These are phyloP conservation scores for Hypoxylon sp. DNA, from an alignment of 2,329 filamentous ascomycete genomes.

Conservation along the genomic window DNA sequence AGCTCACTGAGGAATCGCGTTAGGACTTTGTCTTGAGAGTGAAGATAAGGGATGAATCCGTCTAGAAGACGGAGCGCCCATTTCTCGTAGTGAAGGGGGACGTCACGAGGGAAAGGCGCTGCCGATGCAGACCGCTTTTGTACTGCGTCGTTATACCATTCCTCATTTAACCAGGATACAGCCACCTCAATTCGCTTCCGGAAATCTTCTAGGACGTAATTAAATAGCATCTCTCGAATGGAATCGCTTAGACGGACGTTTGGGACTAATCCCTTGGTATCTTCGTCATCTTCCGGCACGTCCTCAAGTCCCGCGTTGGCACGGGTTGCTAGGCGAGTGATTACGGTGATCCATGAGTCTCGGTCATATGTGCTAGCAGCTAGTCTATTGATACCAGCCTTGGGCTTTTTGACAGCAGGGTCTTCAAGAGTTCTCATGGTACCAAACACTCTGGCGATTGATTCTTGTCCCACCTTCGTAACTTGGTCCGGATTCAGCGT, in stretches of 20 bases:
- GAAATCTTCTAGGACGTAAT: constrained; percentile 93
- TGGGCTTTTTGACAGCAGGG: constrained; percentile 70
- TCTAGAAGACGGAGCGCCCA: constrained; percentile 88
- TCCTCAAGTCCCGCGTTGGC: constrained; percentile 79
- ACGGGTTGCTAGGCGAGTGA: constrained; percentile 87
- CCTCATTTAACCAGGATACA: constrained; percentile 94
- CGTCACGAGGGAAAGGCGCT: constrained; percentile 60
- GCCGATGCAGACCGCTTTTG: constrained; percentile 60
- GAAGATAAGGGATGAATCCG: constrained; percentile 90
- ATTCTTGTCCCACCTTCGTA: constrained; percentile 79
- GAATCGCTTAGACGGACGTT: constrained; percentile 68
- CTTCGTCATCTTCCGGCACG: constrained; percentile 70
- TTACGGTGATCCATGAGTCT: constrained; percentile 91
- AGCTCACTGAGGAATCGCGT: constrained; percentile 94
- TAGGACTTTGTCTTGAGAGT: constrained; percentile 88
- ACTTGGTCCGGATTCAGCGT: constrained; percentile 79
- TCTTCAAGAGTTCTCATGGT: constrained; percentile 83
- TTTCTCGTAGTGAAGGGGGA: constrained; percentile 79
- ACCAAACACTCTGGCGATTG: constrained; percentile 82
- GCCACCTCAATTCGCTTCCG: constrained; percentile 89
- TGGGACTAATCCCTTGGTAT: constrained; percentile 54
- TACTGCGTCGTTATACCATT: constrained; percentile 94
- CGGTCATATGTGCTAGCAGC: constrained; percentile 87
- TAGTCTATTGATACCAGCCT: constrained; percentile 84
- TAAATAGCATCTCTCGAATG: constrained; percentile 85